Evolutionary conservation across 2,329 filamentous ascomycete genomes (phyloP).

Genomic region (Leptographium wingfieldii): DNA sequence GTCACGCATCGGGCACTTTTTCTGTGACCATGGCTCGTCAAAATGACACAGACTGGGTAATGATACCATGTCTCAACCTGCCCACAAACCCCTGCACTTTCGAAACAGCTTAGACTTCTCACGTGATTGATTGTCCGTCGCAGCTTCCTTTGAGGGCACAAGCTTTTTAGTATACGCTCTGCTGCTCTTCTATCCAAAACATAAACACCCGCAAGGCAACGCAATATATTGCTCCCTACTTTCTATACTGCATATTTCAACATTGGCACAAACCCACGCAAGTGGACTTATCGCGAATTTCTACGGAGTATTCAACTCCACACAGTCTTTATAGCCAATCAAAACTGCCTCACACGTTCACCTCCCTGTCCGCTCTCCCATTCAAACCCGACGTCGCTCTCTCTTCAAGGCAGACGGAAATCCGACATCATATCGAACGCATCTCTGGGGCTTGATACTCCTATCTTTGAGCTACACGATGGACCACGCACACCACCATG

Average conservation of each 20-base stretch:
- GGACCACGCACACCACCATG: constrained; percentile 31
- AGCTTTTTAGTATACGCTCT: not conserved
- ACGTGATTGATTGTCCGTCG: no score
- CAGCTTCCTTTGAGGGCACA: not conserved
- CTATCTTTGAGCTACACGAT: constrained; percentile 16
- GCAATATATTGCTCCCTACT: not conserved
- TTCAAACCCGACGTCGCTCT: not conserved
- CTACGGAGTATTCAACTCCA: not conserved
- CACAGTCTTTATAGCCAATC: constrained; percentile 3
- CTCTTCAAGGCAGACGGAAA: not conserved
- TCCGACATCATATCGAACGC: not conserved
- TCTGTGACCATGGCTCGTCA: no score
- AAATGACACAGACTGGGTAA: no score
- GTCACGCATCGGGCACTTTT: no score
- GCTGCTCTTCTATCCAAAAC: no score
- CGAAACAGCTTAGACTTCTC: no score
- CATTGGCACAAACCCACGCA: not conserved
- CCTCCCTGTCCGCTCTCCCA: not conserved
- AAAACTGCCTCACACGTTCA: constrained; percentile 9
- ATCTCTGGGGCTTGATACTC: not conserved
- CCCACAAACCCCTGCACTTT: no score
- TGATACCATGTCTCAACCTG: no score
- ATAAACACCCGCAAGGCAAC: not conserved
- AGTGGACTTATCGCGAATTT: not conserved
- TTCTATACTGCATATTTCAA: not conserved